Conservation (phyloP, 805 yeast species). For the Candida corydali region DNA sequence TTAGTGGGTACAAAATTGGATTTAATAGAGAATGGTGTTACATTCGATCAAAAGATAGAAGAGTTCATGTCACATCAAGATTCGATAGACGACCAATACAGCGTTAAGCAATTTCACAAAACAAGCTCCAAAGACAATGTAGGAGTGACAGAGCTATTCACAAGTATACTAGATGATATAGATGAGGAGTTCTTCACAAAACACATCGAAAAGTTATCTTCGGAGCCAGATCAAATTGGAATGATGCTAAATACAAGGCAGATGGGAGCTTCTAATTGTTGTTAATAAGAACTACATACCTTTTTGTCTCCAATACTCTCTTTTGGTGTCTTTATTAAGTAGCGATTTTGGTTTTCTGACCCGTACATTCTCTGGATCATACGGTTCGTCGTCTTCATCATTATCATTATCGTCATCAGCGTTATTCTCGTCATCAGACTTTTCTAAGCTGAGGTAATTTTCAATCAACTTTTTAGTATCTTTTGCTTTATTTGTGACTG, state of each 20-base stretch:
- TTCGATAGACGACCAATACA: conserved; percentile 15
- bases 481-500: conserved; percentile 11
- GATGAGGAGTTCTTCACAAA: conserved; percentile 27
- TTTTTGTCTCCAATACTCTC: conserved; percentile 42
- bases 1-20: conserved; percentile 87
- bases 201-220: conserved; percentile 9
- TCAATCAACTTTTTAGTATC: conserved; percentile 14
- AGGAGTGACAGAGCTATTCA: conserved; percentile 45
- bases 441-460: conserved; percentile 19
- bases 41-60: conserved; percentile 5
- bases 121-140: conserved; percentile 73
- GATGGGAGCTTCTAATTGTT: conserved; percentile 8
- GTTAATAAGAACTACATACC: conserved; percentile 19
- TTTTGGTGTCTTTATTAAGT: conserved; percentile 29
- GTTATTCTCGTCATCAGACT: conserved; percentile 10
- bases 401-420: conserved; percentile 9
- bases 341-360: conserved; percentile 13
- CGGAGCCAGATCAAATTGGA: conserved; percentile 8
- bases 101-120: conserved; percentile 20
- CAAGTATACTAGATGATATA: conserved; percentile 24
- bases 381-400: conserved; percentile 7
- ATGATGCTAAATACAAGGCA: conserved; percentile 9
- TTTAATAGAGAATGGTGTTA: conserved; percentile 28
- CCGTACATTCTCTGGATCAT: conserved; percentile 10
- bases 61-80: conserved; percentile 2